phyloP scores from a whole-genome alignment of 2,329 filamentous ascomycete species.

The Bimuria novae-zelandiae region DNA sequence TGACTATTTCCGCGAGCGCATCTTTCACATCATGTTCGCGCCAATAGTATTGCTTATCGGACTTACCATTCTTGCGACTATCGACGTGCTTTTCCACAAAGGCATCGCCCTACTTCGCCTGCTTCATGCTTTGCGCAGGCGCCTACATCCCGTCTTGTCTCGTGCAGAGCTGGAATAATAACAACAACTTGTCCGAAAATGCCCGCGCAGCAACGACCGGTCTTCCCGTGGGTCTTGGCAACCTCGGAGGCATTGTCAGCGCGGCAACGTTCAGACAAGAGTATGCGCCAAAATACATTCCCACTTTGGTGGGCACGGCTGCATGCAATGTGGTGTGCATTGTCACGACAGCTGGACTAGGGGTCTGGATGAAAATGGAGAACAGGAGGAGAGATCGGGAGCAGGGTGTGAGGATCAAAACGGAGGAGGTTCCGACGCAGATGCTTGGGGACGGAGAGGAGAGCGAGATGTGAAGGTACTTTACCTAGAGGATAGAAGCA shows the following conservation, averaged over 20 bases:
- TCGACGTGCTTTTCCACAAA: slow-evolving; percentile 50
- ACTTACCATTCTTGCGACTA: slow-evolving; percentile 51
- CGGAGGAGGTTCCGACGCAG: slow-evolving; percentile 48
- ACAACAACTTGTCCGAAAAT: slow-evolving; percentile 58
- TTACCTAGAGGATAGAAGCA: slow-evolving; percentile 20
- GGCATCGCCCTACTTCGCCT: slow-evolving; percentile 57
- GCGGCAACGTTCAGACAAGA: slow-evolving; percentile 53
- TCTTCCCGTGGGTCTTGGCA: slow-evolving; percentile 54
- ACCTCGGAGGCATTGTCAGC: slow-evolving; percentile 54
- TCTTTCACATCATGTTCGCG: slow-evolving; percentile 51
- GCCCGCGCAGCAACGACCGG: slow-evolving; percentile 55
- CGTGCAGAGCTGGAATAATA: slow-evolving; percentile 59
- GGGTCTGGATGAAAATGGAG: slow-evolving; percentile 53
- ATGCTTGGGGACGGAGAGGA: slow-evolving; percentile 47
- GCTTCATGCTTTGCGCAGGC: slow-evolving; percentile 53
- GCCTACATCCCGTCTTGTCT: slow-evolving; percentile 55
- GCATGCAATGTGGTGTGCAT: slow-evolving; percentile 52
- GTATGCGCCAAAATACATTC: slow-evolving; percentile 56
- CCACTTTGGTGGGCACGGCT: slow-evolving; percentile 52
- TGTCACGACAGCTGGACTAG: slow-evolving; percentile 44
- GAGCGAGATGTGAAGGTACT: slow-evolving; percentile 47
- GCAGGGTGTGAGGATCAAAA: slow-evolving; percentile 42
- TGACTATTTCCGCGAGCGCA: slow-evolving; percentile 53
- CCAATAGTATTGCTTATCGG: slow-evolving; percentile 50
- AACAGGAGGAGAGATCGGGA: slow-evolving; percentile 48